Evolutionary conservation across 2,329 filamentous ascomycete genomes (phyloP), one percentile per base, ranked within the genome.

Genomic region (Aureobasidium sp.): DNA sequence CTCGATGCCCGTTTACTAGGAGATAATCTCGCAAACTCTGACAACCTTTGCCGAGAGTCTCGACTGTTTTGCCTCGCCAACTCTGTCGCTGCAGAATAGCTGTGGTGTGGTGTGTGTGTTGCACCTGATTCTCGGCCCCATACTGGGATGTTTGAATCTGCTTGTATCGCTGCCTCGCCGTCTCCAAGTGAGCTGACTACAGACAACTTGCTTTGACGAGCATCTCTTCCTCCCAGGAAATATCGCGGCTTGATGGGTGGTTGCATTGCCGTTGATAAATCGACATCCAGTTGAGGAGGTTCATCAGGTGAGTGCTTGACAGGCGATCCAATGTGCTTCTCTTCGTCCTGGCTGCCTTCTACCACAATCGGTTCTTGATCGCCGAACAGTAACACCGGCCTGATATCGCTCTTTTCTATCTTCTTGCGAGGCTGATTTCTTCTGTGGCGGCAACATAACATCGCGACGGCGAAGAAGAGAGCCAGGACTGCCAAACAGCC

Each of bases 71-170:
- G 48, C 47, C 60, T 39, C 14, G 74, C 72, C 41, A 77, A 70
- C 58, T 76, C 74, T 17, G 75, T 74, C 5, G 76, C 71, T 15
- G 76, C 71, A 17, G 74, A 76, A 70, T 78, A 78, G 60, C 76
- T 78, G 55, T 77, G 73, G 59, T 75, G 72, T 7, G 76, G 75
- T 25, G 70, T 73, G 63, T 76, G 73, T 36, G 74, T 70, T 2
- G 71, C 71, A 41, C 69, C 67, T 41, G 72, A 70, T 20, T 71
- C 70, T 15, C 70, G 70, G 1, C 75, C 76, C 70, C 69, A 76
- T 27, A 74, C 70, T 11, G 76, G 76, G 20, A 74, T 71, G 25
- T 75, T 73, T 39, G 72, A 70, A 17, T 72, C 70, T n/a, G 71
- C 69, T 14, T 75, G 68, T 31, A 77, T 75, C 27, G 69, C 67